Percentiles rank a stretch among this genome's conserved stretches.
phyloP scores from a whole-genome alignment of 345 rosid species.

The Rhodamnia argentea region DNA sequence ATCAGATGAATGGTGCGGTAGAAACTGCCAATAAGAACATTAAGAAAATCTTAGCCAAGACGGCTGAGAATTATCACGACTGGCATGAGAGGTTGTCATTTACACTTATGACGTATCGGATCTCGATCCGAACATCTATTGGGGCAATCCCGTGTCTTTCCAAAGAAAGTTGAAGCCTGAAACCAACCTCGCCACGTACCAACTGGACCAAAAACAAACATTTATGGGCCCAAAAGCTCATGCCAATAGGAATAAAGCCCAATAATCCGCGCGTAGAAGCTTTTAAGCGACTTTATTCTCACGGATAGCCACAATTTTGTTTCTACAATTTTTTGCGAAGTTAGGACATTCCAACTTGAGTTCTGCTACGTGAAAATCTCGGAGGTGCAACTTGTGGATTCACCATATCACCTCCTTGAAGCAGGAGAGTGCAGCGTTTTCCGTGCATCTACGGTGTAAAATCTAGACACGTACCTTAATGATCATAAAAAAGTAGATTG shows the following conservation, averaged over 20 bases:
- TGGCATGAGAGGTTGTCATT: no score
- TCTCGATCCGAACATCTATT: no score
- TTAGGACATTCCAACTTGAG: background rate
- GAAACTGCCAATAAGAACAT: no score
- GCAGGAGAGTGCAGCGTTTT: background rate
- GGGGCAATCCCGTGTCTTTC: no score
- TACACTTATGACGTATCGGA: no score
- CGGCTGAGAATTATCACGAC: no score
- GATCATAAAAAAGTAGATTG: no score
- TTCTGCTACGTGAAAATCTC: background rate
- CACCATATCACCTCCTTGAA: background rate
- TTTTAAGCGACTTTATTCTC: background rate
- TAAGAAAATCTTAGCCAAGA: no score
- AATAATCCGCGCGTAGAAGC: rapidly evolving
- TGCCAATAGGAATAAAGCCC: background rate
- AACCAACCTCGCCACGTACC: background rate
- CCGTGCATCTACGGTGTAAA: rapidly evolving
- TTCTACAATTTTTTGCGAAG: background rate
- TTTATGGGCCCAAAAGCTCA: background rate
- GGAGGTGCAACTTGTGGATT: background rate
- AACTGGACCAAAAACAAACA: background rate
- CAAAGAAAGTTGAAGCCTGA: rapidly evolving
- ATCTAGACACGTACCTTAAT: no score
- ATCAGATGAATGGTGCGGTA: no score
- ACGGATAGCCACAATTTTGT: background rate